phyloP scores from a whole-genome alignment of 345 rosid species.

The Arabidopsis arenosa region DNA sequence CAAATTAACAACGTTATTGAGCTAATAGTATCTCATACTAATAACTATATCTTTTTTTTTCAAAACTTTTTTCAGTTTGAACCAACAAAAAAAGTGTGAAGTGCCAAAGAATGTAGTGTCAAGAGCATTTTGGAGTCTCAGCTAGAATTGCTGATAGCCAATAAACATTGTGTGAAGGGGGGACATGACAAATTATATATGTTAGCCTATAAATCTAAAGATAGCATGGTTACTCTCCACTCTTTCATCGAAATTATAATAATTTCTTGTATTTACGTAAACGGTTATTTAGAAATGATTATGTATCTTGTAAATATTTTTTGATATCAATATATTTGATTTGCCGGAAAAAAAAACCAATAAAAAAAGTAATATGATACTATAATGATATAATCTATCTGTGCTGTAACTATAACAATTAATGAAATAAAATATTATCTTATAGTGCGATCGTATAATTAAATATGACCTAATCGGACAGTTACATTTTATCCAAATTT shows the following conservation, averaged over 20 bases:
- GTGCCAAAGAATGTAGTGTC: no score
- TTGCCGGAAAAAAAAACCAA: not conserved
- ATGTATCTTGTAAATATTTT: no score
- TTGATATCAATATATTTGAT: no score
- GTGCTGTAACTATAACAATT: not conserved
- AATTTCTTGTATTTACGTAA: no score
- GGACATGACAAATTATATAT: no score
- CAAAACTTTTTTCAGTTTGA: not conserved
- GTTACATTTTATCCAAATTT: slow-evolving; percentile 21
- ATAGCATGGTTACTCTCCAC: no score
- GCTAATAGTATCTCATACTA: not conserved
- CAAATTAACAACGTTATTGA: not conserved
- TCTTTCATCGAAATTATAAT: no score
- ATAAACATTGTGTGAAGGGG: no score
- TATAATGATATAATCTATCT: not conserved
- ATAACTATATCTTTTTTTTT: not conserved
- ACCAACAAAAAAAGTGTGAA: not conserved
- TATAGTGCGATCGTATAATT: slow-evolving; percentile 20
- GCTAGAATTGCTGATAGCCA: no score
- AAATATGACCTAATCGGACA: slow-evolving; percentile 1
- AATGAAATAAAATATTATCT: not conserved
- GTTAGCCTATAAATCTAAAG: no score
- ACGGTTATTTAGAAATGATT: no score
- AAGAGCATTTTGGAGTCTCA: no score
- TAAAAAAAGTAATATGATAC: not conserved